A percentile compares a stretch with the other conserved stretches of the same genome.
These are phyloP conservation scores for Gaeumannomyces tritici DNA, from an alignment of 2,329 filamentous ascomycete genomes.

Conservation along the genomic window DNA sequence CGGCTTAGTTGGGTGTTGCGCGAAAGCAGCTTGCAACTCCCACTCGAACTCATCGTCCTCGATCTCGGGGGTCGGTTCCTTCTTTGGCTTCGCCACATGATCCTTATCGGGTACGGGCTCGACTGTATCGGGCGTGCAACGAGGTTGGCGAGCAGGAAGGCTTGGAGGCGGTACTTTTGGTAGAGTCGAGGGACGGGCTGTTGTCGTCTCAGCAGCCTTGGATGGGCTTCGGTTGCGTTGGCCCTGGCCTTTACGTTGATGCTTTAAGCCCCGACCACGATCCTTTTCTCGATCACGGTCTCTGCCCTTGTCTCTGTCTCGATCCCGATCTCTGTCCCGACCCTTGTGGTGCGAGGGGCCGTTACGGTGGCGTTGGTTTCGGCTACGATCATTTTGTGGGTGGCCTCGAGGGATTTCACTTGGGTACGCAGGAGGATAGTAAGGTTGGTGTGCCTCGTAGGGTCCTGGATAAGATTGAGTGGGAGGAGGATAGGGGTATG, in stretches of 20 bases:
- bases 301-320: background rate
- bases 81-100: background rate
- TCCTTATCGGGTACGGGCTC: no score
- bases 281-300: background rate
- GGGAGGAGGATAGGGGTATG: constrained; percentile 1
- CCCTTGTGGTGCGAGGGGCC: background rate
- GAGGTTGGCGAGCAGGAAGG: no score
- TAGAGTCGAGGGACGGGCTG: background rate
- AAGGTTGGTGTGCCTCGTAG: background rate
- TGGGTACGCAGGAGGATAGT: constrained; percentile 2
- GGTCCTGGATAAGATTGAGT: background rate
- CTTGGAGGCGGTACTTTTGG: no score
- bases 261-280: background rate
- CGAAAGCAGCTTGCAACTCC: constrained; percentile 29
- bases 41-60: constrained; percentile 26
- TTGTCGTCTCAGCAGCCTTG: background rate
- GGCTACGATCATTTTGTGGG: background rate
- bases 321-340: background rate
- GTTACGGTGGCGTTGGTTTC: background rate
- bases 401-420: background rate
- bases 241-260: background rate
- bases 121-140: no score
- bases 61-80: background rate
- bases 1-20: constrained; percentile 22
- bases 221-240: background rate